These are phyloP conservation scores for Lizanozyma gosingica DNA, from an alignment of 1,139 yeast genomes.

Conservation along the genomic window DNA sequence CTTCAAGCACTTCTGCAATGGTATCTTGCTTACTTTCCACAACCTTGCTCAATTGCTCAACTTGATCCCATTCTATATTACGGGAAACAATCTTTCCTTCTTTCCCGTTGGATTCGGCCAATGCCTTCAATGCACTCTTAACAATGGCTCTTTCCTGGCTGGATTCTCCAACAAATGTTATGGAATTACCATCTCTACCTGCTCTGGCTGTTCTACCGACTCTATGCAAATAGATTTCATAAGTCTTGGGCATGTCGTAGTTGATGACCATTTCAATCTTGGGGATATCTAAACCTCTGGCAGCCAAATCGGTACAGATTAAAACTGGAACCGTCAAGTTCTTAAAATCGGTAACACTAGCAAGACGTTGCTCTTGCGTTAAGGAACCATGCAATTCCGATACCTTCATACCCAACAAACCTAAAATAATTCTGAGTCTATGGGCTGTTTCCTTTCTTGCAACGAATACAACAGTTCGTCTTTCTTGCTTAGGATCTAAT, in stretches of 20 bases:
- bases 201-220: conserved; percentile 99
- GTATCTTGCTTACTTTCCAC: conserved; percentile 51
- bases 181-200: conserved; percentile 89
- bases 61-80: conserved; percentile 76
- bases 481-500: conserved; percentile 51
- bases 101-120: conserved; percentile 29
- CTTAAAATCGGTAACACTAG: conserved; percentile 74
- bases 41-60: conserved; percentile 55
- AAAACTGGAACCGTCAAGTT: conserved; percentile 76
- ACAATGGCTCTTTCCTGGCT: conserved; percentile 80
- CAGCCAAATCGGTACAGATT: conserved; percentile 95
- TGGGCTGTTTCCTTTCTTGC: conserved; percentile 89
- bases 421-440: conserved; percentile 71
- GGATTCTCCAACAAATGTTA: conserved; percentile 89
- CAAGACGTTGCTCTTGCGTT: conserved; percentile 90
- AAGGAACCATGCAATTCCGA: conserved; percentile 93
- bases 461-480: conserved; percentile 81
- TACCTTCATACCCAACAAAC: conserved; percentile 77
- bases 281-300: conserved; percentile 98
- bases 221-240: conserved; percentile 89
- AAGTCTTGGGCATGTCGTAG: conserved; percentile 90
- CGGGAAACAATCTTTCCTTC: conserved; percentile 66
- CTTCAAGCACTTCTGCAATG: conserved; percentile 71
- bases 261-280: conserved; percentile 90
- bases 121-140: conserved; percentile 71